Evolutionary conservation across 1,284 basidiomycete species (phyloP).

Genomic region (Tylopilus orsonianus): DNA sequence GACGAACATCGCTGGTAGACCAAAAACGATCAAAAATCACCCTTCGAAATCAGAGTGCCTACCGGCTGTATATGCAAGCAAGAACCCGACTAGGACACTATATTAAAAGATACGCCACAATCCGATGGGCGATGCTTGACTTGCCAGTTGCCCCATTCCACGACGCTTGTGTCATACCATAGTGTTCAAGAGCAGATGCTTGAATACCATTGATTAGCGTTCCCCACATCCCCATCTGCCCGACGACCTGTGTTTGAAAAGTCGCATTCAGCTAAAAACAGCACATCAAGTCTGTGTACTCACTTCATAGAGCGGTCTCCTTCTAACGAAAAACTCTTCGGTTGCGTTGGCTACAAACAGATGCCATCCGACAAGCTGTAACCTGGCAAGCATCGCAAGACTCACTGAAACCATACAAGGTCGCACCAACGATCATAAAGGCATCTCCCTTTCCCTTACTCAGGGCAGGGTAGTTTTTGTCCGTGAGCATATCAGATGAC

Average conservation of each 20-base stretch:
- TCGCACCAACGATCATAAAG: conserved; percentile 83
- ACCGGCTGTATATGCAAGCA: conserved; percentile 72
- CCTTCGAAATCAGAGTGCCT: conserved; percentile 13
- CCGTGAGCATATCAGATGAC: conserved; percentile 65
- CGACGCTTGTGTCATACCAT: conserved; percentile 56
- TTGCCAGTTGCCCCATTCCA: conserved; percentile 73
- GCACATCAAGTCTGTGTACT: conserved; percentile 2
- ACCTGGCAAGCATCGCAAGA: conserved; percentile 17
- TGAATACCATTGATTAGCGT: conserved; percentile 77
- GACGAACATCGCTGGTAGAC: conserved; percentile 68
- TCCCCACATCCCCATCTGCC: conserved; percentile 83
- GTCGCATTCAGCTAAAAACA: background rate
- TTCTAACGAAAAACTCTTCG: conserved; percentile 83
- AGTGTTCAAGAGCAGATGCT: conserved; percentile 73
- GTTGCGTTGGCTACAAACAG: conserved; percentile 69
- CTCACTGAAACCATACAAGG: conserved; percentile 81
- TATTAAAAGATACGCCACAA: conserved; percentile 1
- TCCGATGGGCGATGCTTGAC: conserved; percentile 17
- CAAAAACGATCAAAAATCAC: conserved; percentile 9
- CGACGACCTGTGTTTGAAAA: conserved; percentile 55
- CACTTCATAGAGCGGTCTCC: conserved; percentile 75
- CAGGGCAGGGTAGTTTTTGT: conserved; percentile 67
- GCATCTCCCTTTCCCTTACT: conserved; percentile 76
- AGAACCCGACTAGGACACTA: conserved; percentile 55
- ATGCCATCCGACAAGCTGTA: background rate